Conservation (phyloP, 345 rosid genomes). For the Durio zibethinus region DNA sequence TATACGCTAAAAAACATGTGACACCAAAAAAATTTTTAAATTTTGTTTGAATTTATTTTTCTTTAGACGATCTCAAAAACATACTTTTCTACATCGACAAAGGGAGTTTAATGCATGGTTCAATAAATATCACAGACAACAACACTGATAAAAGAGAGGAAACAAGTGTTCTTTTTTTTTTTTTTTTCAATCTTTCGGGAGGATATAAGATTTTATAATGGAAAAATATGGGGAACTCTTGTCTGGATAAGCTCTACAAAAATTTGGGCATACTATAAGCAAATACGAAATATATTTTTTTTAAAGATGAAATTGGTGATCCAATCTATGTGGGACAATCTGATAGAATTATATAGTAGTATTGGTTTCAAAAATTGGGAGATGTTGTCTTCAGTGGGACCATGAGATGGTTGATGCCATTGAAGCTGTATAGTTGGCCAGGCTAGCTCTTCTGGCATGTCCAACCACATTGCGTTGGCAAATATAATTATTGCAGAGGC, state of each 20-base stretch:
- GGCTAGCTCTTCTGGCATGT: background rate
- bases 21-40: too few relatives aligned
- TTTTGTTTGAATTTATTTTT: too few relatives aligned
- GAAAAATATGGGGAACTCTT: background rate
- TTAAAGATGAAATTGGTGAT: background rate
- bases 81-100: too few relatives aligned
- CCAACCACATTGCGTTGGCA: slow-evolving; percentile 9
- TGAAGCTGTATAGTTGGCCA: background rate
- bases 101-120: too few relatives aligned
- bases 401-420: background rate
- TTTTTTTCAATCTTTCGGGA: too few relatives aligned
- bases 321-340: too few relatives aligned
- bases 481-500: background rate
- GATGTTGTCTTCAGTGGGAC: background rate
- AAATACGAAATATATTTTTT: background rate
- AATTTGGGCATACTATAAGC: background rate
- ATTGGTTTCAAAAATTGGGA: background rate
- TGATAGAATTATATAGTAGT: background rate
- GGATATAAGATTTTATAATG: background rate
- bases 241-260: background rate
- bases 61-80: too few relatives aligned
- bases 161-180: too few relatives aligned
- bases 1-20: too few relatives aligned
- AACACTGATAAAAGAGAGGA: too few relatives aligned
- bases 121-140: too few relatives aligned